These are phyloP conservation scores for Trifolium pratense DNA, from an alignment of 306 rosid species.

Conservation along the genomic window DNA sequence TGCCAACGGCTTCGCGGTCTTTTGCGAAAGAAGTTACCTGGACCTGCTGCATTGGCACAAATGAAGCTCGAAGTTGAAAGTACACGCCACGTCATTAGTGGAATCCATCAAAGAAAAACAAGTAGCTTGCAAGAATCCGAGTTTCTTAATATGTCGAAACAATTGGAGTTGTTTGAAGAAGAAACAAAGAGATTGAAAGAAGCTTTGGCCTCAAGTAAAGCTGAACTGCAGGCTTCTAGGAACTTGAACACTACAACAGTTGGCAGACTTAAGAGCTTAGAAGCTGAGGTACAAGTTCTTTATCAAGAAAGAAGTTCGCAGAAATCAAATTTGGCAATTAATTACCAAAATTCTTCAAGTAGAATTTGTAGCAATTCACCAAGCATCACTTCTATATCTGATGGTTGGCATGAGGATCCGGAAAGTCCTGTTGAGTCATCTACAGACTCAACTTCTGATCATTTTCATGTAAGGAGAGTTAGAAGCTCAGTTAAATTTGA, in stretches of 20 bases:
- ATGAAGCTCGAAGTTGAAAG: constrained; percentile 90
- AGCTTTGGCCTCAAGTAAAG: constrained; percentile 85
- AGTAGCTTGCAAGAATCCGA: constrained; percentile 68
- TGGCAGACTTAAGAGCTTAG: constrained; percentile 70
- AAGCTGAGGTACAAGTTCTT: constrained; percentile 60
- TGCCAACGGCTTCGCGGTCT: constrained; percentile 86
- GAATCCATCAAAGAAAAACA: constrained; percentile 58
- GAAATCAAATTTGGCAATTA: constrained; percentile 57
- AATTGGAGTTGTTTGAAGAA: constrained; percentile 68
- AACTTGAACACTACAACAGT: constrained; percentile 68
- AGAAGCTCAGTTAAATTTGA: constrained; percentile 54
- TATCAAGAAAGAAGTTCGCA: constrained; percentile 64
- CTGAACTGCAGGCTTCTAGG: constrained; percentile 80
- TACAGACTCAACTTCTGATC: constrained; percentile 55
- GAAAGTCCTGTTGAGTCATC: constrained; percentile 73
- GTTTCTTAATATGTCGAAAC: constrained; percentile 70
- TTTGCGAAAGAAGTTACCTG: constrained; percentile 91
- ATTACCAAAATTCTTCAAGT: constrained; percentile 53
- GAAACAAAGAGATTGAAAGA: constrained; percentile 85
- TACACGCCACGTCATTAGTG: constrained; percentile 64
- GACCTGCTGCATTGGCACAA: constrained; percentile 93
- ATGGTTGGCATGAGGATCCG: constrained; percentile 70
- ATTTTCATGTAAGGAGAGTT: constrained; percentile 54
- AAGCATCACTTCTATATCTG: constrained; percentile 73
- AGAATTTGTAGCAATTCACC: constrained; percentile 68